Conservation (phyloP, 2,329 filamentous ascomycete genomes). For the Epicoccum sorghinum region DNA sequence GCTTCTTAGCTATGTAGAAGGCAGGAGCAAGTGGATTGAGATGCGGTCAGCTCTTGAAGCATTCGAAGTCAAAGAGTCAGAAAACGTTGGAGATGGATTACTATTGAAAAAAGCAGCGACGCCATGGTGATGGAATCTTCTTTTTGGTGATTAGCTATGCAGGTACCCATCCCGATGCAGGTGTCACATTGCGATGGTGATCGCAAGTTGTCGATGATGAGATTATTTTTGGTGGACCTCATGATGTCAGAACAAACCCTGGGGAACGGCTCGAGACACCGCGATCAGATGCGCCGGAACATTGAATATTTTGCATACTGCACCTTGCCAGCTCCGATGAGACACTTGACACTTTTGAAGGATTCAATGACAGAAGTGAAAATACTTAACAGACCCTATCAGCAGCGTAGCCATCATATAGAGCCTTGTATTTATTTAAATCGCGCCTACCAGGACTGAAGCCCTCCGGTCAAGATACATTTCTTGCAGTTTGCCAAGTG, state of each 20-base stretch:
- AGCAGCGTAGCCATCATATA: too few relatives aligned
- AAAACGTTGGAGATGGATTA: neutral
- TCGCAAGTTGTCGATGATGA: conserved; percentile 12
- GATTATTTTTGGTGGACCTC: conserved; percentile 15
- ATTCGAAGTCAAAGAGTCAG: neutral
- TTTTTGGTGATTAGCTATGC: conserved; percentile 5
- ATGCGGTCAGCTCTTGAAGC: neutral
- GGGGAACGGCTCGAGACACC: neutral
- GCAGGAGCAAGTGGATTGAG: neutral
- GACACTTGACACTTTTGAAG: too few relatives aligned
- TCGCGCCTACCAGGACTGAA: too few relatives aligned
- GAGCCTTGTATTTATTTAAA: too few relatives aligned
- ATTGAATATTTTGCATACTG: neutral
- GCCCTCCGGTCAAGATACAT: too few relatives aligned
- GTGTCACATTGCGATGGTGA: conserved; percentile 10
- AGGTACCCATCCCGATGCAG: conserved; percentile 17
- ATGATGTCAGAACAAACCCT: conserved; percentile 17
- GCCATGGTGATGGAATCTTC: conserved; percentile 9
- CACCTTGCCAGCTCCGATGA: too few relatives aligned
- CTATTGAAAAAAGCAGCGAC: neutral
- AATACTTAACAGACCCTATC: too few relatives aligned
- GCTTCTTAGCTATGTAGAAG: neutral
- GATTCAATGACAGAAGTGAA: too few relatives aligned
- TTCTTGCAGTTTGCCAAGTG: too few relatives aligned
- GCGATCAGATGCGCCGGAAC: neutral